phyloP scores from a whole-genome alignment of 805 yeast genomes.

The Sugiyamaella marilandica region DNA sequence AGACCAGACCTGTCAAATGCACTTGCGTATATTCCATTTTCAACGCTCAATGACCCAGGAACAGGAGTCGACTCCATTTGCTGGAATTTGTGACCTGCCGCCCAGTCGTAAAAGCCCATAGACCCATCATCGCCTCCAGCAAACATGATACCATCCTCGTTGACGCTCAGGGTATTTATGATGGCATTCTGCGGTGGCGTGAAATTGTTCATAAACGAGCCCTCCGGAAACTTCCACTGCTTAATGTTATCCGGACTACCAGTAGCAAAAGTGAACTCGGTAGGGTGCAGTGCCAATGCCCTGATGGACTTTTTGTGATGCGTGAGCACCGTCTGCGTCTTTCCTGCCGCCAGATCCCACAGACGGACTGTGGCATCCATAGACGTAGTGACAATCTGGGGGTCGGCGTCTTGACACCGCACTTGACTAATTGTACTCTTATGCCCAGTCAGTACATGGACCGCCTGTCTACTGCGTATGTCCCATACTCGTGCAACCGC shows the following conservation, averaged over 20 bases:
- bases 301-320: conserved; percentile 83
- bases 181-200: conserved; percentile 45
- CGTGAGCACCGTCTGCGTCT: conserved; percentile 64
- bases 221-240: conserved; percentile 80
- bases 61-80: conserved; percentile 47
- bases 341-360: conserved; percentile 89
- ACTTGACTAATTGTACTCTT: conserved; percentile 68
- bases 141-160: conserved; percentile 60
- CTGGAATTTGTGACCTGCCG: conserved; percentile 61
- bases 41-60: conserved; percentile 69
- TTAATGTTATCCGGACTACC: conserved; percentile 78
- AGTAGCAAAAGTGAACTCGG: conserved; percentile 68
- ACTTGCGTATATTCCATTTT: conserved; percentile 62
- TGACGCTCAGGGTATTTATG: conserved; percentile 64
- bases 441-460: conserved; percentile 79
- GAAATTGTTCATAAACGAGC: conserved; percentile 59
- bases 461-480: conserved; percentile 69
- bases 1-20: conserved; percentile 75
- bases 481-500: conserved; percentile 90
- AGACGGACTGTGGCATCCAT: conserved; percentile 78
- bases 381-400: conserved; percentile 79
- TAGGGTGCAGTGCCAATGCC: conserved; percentile 62
- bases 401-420: conserved; percentile 63
- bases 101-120: conserved; percentile 74
- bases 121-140: conserved; percentile 84